Percentiles rank a stretch among this genome's conserved stretches.
Conservation (phyloP, 1,139 yeast species). For the Blastobotrys aristatus region DNA sequence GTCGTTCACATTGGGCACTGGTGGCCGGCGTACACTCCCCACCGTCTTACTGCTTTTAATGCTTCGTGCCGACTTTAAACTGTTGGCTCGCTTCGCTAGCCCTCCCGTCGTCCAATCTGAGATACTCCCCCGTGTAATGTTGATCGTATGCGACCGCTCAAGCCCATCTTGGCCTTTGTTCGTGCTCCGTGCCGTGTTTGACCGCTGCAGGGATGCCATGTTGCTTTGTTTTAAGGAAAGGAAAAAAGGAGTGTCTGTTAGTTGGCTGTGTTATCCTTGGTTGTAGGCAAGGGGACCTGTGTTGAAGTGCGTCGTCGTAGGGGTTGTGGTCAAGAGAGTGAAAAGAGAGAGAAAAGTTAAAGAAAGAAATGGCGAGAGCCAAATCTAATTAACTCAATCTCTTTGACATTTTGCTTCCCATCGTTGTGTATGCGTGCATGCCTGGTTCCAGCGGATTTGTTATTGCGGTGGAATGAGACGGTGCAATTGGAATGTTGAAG, state of each 20-base stretch:
- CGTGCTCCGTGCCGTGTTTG: neutral
- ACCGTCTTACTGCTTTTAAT: neutral
- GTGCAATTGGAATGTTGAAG: too few species aligned
- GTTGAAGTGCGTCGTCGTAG: neutral
- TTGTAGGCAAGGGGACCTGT: constrained; percentile 11
- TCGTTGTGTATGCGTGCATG: too few species aligned
- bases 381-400: too few species aligned
- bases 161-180: constrained; percentile 5
- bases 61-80: neutral
- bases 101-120: constrained; percentile 8
- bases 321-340: neutral
- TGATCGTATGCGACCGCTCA: constrained; percentile 7
- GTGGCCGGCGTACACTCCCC: neutral
- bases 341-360: neutral
- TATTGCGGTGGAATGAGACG: too few species aligned
- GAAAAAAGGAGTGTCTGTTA: neutral
- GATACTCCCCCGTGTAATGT: constrained; percentile 9
- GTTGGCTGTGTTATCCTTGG: neutral
- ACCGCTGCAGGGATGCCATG: constrained; percentile 2
- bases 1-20: neutral
- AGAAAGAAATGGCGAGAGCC: neutral
- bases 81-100: constrained; percentile 1
- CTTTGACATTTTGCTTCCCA: too few species aligned
- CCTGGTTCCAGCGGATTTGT: too few species aligned
- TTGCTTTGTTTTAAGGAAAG: neutral